Base-by-base conservation (phyloP, 2,329 filamentous ascomycete species). In the Drechslera avenae region DNA sequence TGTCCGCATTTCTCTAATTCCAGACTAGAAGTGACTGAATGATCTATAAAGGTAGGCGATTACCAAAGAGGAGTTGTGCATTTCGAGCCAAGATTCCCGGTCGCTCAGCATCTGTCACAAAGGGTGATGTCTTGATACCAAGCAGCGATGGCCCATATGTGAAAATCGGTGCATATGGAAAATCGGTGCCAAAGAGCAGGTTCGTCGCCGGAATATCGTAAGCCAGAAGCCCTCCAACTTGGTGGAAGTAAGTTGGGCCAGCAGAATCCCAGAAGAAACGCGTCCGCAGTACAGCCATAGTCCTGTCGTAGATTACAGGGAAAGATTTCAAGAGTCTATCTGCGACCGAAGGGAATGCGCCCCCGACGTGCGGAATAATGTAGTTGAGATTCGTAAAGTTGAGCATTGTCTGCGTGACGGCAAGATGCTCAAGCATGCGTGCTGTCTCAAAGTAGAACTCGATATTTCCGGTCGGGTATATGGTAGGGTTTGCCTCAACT, bases 361-460 rank as follows among this genome's bases (percentile, higher is more conserved):
- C 51, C 4, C 54, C 51, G 2, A 39, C 46, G 33, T 57, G 54
- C 7, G 51, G 47, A 7, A 57, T 31, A 10, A 57, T 54, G 10
- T 41, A 54, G 33, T 54, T 44, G 19, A 57, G 18, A 10, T 40
- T 42, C 1, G 50, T 54, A n/a, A 51, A 54, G 39, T 57, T 54
- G 4, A 50, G 32, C 1, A 48, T 17, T 0, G 50, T 54, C 6
- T 39, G 46, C 16, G 46, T 46, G 12, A 54, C 30, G n/a, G 42
- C 31, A 7, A 54, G 47, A 8, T 48, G 42, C n/a, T 32, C 21
- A n/a, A 57, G 30, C 4, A 45, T 45, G 6, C 46, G 46, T n/a
- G 54, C 54, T 3, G 54, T 57, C 14, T 57, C 51, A 26, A 54
- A 57, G 30, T 50, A 51, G 23, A 57, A 57, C 14, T 57, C 54